Base-by-base conservation (phyloP, 306 rosid species). In the Carpinus fangiana region DNA sequence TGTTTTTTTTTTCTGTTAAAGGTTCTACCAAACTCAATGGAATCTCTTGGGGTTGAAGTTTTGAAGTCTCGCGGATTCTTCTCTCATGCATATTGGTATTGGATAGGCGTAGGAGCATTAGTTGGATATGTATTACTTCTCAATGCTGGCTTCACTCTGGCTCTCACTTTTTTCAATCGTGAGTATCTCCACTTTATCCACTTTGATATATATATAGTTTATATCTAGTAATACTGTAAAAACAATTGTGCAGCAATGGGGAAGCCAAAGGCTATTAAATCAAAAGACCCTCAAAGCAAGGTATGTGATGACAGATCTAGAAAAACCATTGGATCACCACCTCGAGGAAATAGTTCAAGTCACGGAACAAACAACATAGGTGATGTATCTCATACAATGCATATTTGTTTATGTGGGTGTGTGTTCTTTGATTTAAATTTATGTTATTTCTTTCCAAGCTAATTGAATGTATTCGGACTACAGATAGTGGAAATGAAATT, bases 51-150 rank as follows among this genome's bases (percentile, higher is more conserved):
- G 73, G 52, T 90, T 71, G 50, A 31, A 61, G 86, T 85, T 81
- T 72, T 92, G 62, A 74, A 80, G 82, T 80, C 88, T 11, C 89
- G 89, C 1, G 90, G 90, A 16, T 87, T 86, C 88, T 92, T 88
- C 77, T 47, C 80, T 0, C 57, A 84, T 14, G 84, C 88, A 75
- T 87, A 82, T 61, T 92, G 93, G 95, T 92, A 86, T 72, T 92
- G 93, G 97, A 81, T 92, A 57, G 97, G 95, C 26, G 73, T 48
- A 17, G 97, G 84, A 11, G 95, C 85, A 71, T 12, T 92, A 82
- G 51, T 87, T 5, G 97, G 93, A 60, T 89, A 73, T 72, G 36
- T 70, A 26, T 12, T 89, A 64, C 62, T 92, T 8, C 79, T 87
- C 83, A 92, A 90, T 86, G 34, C 74, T 41, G 45, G 73, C 46